Conservation (phyloP, 1,284 basidiomycete genomes). For the Leccinum griseonigrum region DNA sequence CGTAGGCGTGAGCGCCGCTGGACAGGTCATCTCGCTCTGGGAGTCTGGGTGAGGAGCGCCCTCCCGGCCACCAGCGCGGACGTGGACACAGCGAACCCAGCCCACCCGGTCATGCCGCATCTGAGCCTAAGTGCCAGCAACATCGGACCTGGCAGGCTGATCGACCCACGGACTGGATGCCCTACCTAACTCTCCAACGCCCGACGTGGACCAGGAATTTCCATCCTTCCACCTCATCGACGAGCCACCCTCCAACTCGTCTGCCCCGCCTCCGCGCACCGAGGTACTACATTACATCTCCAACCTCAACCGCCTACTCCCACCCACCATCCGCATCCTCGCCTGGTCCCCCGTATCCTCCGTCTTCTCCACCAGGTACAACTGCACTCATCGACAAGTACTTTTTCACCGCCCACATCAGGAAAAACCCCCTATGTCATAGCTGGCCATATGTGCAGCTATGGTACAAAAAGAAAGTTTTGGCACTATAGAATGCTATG, state of each 20-base stretch:
- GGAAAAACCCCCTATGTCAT: no score
- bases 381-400: constrained; percentile 93
- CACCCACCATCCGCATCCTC: constrained; percentile 85
- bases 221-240: constrained; percentile 20
- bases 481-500: no score
- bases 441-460: no score
- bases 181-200: not conserved
- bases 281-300: constrained; percentile 76
- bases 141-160: not conserved
- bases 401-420: constrained; percentile 68
- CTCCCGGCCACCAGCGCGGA: no score
- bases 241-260: constrained; percentile 30
- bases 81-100: not conserved
- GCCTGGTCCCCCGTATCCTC: constrained; percentile 92
- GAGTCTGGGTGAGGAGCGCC: constrained; percentile 85
- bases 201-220: constrained; percentile 9
- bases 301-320: constrained; percentile 89
- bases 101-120: not conserved
- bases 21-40: constrained; percentile 91
- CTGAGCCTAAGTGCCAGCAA: not conserved
- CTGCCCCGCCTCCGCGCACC: constrained; percentile 23
- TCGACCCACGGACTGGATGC: not conserved
- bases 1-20: constrained; percentile 90
- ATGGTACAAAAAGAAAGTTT: no score
- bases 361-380: constrained; percentile 86